A percentile compares a stretch with the other conserved stretches of the same genome.
Conservation (phyloP, 495 filamentous ascomycete species). For the Thermothielavioides terrestris region DNA sequence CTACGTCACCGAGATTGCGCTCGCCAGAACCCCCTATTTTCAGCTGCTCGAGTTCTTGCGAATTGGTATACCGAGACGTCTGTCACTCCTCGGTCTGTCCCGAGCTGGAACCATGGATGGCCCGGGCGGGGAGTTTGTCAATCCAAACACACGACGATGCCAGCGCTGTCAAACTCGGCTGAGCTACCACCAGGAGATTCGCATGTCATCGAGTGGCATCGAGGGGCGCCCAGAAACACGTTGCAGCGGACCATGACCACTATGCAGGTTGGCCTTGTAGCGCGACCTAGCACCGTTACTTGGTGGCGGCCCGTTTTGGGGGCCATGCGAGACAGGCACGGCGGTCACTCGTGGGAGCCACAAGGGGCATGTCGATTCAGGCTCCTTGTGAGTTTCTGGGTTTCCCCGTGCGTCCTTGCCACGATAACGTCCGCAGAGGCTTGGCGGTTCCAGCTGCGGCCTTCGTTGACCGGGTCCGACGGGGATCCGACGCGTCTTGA, state of each 20-base stretch:
- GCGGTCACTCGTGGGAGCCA: neutral
- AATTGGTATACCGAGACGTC: too few relatives aligned
- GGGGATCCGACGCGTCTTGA: neutral
- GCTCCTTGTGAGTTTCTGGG: neutral
- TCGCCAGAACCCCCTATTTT: neutral
- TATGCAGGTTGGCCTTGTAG: neutral
- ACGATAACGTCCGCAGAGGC: neutral
- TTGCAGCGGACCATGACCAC: neutral
- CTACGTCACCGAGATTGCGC: too few relatives aligned
- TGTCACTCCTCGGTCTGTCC: too few relatives aligned
- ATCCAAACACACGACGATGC: neutral
- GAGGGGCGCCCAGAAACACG: neutral
- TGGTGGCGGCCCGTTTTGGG: neutral
- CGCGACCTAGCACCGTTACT: neutral
- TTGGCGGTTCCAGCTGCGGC: neutral
- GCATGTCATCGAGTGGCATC: neutral
- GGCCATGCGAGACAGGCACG: neutral
- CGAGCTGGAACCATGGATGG: too few relatives aligned
- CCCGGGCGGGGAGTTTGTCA: neutral
- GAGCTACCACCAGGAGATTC: neutral
- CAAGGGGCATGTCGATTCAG: neutral
- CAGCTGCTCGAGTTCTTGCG: neutral
- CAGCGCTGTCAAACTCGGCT: neutral
- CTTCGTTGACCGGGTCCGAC: neutral
- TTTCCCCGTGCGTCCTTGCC: neutral